Percentiles rank a stretch among this genome's conserved stretches.
phyloP scores from a whole-genome alignment of 2,329 filamentous ascomycete genomes.

The Nemania sp. region DNA sequence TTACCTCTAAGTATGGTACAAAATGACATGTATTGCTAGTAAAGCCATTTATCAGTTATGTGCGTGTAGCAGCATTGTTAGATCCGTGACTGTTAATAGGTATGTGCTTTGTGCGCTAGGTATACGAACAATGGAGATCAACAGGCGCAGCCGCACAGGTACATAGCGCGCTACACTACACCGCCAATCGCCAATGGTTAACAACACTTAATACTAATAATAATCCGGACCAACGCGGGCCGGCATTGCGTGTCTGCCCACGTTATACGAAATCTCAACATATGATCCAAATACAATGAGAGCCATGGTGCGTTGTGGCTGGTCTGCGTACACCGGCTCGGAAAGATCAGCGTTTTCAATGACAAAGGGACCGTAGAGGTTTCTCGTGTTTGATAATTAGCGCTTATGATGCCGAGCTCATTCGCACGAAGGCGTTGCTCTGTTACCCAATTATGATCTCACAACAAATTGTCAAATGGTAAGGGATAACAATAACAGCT shows the following conservation, averaged over 20 bases:
- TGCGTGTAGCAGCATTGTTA: too few species aligned
- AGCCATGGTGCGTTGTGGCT: background rate
- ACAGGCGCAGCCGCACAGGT: too few species aligned
- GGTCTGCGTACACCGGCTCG: background rate
- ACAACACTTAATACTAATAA: background rate
- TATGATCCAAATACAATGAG: background rate
- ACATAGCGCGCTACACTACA: background rate
- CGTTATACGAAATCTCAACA: background rate
- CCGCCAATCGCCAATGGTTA: background rate
- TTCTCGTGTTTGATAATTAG: conserved; percentile 14
- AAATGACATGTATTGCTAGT: too few species aligned
- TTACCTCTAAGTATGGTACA: too few species aligned
- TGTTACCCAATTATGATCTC: background rate
- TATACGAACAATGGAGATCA: background rate
- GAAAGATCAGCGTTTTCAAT: conserved; percentile 15
- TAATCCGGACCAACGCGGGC: background rate
- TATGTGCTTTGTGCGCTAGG: too few species aligned
- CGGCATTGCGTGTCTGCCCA: background rate
- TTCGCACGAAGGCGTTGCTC: background rate
- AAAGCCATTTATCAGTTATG: too few species aligned
- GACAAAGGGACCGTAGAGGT: background rate
- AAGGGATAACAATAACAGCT: background rate
- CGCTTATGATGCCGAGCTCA: background rate
- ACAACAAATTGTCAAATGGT: background rate
- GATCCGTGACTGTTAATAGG: too few species aligned